Conservation (phyloP, 495 filamentous ascomycete species). For the Amorphotheca resinae region DNA sequence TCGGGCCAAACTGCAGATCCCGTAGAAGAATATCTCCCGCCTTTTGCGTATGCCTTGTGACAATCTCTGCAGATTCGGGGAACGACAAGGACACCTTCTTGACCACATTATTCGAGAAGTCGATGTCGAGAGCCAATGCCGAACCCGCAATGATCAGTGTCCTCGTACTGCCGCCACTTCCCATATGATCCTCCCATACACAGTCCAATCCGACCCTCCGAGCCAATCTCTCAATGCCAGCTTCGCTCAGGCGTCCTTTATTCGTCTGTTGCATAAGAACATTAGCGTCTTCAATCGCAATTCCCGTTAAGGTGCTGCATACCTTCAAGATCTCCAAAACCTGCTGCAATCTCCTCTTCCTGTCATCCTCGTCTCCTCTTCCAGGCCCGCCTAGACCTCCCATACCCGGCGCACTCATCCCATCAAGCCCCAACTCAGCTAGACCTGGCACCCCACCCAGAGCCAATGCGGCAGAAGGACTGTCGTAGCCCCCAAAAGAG, state of each 20-base stretch:
- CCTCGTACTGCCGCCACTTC: constrained; percentile 29
- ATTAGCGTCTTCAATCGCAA: constrained; percentile 6
- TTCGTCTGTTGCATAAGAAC: constrained; percentile 22
- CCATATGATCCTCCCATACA: constrained; percentile 49
- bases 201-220: constrained; percentile 59
- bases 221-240: constrained; percentile 67
- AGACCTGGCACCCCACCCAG: constrained; percentile 31
- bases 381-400: constrained; percentile 20
- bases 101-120: constrained; percentile 37
- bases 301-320: constrained; percentile 2
- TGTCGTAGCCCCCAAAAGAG: constrained; percentile 34
- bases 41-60: constrained; percentile 34
- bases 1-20: constrained; percentile 34
- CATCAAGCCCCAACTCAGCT: constrained; percentile 31
- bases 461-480: constrained; percentile 37
- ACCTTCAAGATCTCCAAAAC: constrained; percentile 36
- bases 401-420: constrained; percentile 7
- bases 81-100: constrained; percentile 33
- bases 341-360: constrained; percentile 37
- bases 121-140: constrained; percentile 42
- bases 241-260: constrained; percentile 56
- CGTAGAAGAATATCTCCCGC: constrained; percentile 41
- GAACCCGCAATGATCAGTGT: constrained; percentile 61
- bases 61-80: constrained; percentile 33
- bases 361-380: constrained; percentile 44